These are phyloP conservation scores for Paraphoma chrysanthemicola DNA, from an alignment of 2,329 filamentous ascomycete species.

Conservation along the genomic window DNA sequence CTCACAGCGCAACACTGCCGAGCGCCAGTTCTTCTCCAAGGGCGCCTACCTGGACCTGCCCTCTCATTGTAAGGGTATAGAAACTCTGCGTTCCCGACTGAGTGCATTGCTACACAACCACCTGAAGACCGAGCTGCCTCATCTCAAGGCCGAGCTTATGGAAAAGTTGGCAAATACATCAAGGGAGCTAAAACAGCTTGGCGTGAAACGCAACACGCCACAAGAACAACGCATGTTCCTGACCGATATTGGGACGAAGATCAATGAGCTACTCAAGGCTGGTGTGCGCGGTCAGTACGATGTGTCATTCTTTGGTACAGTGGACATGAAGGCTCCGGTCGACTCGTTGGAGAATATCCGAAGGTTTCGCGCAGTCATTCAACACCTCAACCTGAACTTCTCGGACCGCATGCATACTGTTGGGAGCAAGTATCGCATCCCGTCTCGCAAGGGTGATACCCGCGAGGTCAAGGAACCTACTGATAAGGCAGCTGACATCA, in stretches of 20 bases:
- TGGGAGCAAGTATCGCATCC: slow-evolving; percentile 53
- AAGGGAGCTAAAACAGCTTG: slow-evolving; percentile 55
- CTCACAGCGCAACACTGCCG: slow-evolving; percentile 1
- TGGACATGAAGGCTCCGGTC: slow-evolving; percentile 22
- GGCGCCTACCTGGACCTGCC: slow-evolving; percentile 32
- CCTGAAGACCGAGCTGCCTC: slow-evolving; percentile 32
- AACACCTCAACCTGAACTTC: slow-evolving; percentile 59
- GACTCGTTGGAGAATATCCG: slow-evolving; percentile 41
- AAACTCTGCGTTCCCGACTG: slow-evolving; percentile 55
- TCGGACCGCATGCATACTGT: slow-evolving; percentile 49
- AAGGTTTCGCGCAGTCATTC: slow-evolving; percentile 62
- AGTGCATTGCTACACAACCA: slow-evolving; percentile 56
- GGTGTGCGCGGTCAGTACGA: slow-evolving; percentile 62
- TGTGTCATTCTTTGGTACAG: slow-evolving; percentile 57
- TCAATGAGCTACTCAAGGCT: slow-evolving; percentile 54
- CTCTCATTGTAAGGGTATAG: slow-evolving; percentile 53
- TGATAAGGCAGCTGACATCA: slow-evolving; percentile 11
- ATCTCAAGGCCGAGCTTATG: slow-evolving; percentile 39
- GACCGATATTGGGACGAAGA: slow-evolving; percentile 53
- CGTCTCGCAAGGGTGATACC: slow-evolving; percentile 17
- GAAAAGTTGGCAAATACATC: slow-evolving; percentile 31
- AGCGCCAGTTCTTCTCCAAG: slow-evolving; percentile 36
- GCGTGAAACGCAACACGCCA: slow-evolving; percentile 54
- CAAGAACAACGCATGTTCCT: slow-evolving; percentile 60
- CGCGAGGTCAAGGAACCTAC: slow-evolving; percentile 5